Evolutionary conservation across 2,329 filamentous ascomycete genomes (phyloP).

Genomic region (Pseudogymnoascus pannorum): DNA sequence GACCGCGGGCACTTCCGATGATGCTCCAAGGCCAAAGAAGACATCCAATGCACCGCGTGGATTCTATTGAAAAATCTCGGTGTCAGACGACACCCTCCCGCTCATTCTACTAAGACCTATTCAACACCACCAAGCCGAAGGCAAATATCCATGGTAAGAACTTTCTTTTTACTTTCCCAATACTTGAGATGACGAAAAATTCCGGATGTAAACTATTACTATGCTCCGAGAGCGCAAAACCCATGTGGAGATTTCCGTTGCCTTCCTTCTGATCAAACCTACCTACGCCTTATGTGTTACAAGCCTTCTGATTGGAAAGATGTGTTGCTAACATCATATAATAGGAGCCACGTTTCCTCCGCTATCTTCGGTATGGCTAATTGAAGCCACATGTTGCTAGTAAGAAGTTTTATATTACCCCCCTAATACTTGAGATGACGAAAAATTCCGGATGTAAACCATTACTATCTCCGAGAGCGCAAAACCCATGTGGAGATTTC

Average conservation of each 20-base stretch:
- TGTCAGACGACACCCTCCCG: neutral
- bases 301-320: neutral
- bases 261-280: constrained; percentile 91
- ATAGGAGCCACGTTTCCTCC: neutral
- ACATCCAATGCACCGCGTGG: constrained; percentile 24
- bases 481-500: constrained; percentile 93
- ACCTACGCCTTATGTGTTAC: constrained; percentile 10
- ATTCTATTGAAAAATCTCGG: constrained; percentile 23
- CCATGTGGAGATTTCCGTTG: constrained; percentile 98
- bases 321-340: neutral
- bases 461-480: constrained; percentile 79
- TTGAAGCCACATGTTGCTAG: neutral
- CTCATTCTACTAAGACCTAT: neutral
- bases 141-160: neutral
- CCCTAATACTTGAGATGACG: constrained; percentile 57
- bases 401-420: neutral
- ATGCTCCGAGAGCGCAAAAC: constrained; percentile 84
- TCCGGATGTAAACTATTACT: constrained; percentile 90
- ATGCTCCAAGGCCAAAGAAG: constrained; percentile 12
- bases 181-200: constrained; percentile 76
- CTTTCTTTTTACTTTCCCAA: neutral
- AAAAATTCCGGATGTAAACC: constrained; percentile 97
- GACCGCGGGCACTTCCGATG: neutral
- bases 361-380: neutral
- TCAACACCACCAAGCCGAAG: neutral